Evolutionary conservation across 2,329 filamentous ascomycete species (phyloP).

Genomic region (Pseudogymnoascus sp.): DNA sequence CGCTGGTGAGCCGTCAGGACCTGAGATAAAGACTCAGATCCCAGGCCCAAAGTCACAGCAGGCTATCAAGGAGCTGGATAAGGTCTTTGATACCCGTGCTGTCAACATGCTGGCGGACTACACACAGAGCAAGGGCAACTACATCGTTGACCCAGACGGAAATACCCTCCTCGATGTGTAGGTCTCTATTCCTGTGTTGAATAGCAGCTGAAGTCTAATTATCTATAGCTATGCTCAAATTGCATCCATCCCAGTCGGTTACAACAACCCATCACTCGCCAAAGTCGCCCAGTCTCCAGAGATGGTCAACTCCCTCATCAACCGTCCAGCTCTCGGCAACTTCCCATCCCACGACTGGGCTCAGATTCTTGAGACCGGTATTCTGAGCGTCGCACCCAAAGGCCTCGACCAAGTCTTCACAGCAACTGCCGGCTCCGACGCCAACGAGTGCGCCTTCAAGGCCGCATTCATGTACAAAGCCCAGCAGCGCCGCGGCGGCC

Average conservation of each 20-base stretch:
- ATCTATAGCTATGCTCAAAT: constrained; percentile 63
- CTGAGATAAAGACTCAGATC: constrained; percentile 29
- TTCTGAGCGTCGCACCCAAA: constrained; percentile 64
- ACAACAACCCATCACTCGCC: constrained; percentile 66
- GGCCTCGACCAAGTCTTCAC: constrained; percentile 76
- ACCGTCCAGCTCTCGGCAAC: constrained; percentile 71
- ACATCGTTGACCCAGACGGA: constrained; percentile 43
- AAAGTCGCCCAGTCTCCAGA: constrained; percentile 58
- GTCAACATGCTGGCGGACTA: constrained; percentile 47
- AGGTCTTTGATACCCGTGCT: constrained; percentile 43
- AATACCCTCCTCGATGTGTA: constrained; percentile 43
- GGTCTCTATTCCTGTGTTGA: constrained; percentile 15
- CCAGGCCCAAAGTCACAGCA: constrained; percentile 31
- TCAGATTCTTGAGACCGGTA: constrained; percentile 59
- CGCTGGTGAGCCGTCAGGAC: constrained; percentile 24
- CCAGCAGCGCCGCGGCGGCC: constrained; percentile 57
- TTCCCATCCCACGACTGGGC: constrained; percentile 72
- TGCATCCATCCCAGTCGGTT: constrained; percentile 74
- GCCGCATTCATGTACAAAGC: constrained; percentile 77
- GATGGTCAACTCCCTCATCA: constrained; percentile 66
- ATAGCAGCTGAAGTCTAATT: background rate
- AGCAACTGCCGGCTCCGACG: constrained; percentile 68
- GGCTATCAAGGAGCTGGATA: constrained; percentile 35
- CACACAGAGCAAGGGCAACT: constrained; percentile 43
- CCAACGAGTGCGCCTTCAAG: constrained; percentile 80